These are phyloP conservation scores for Penicillium sp. DNA, from an alignment of 2,329 filamentous ascomycete genomes.

Conservation along the genomic window DNA sequence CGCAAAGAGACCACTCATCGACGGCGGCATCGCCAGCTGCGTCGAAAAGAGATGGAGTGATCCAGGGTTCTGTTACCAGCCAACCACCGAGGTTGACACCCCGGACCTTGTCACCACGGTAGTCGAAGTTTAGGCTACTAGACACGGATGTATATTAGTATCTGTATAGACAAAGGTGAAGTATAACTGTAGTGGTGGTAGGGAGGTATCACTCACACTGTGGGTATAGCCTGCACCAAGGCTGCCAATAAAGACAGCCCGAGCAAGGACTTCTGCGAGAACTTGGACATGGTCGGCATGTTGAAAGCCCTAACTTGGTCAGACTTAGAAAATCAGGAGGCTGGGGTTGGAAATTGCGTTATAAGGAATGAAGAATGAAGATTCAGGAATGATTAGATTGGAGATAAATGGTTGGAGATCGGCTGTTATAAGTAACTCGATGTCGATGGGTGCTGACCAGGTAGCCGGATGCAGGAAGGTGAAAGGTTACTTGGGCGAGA, in stretches of 20 bases:
- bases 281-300: conserved; percentile 25
- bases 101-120: conserved; percentile 54
- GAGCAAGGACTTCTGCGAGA: conserved; percentile 24
- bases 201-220: conserved; percentile 24
- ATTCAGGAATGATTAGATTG: conserved; percentile 20
- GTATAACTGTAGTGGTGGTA: neutral
- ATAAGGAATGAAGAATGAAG: conserved; percentile 15
- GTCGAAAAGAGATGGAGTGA: conserved; percentile 61
- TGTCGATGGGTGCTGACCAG: conserved; percentile 9
- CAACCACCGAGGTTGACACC: conserved; percentile 66
- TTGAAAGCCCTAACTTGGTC: conserved; percentile 14
- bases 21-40: conserved; percentile 48
- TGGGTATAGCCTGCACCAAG: conserved; percentile 20
- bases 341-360: conserved; percentile 21
- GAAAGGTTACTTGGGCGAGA: conserved; percentile 7
- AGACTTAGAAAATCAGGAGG: conserved; percentile 32
- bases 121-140: conserved; percentile 48
- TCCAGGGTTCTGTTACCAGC: conserved; percentile 64
- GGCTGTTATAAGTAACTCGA: conserved; percentile 31
- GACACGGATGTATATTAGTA: neutral
- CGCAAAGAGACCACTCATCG: conserved; percentile 57
- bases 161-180: neutral
- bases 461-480: conserved; percentile 18
- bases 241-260: conserved; percentile 27
- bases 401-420: conserved; percentile 26